Evolutionary conservation across 2,329 filamentous ascomycete genomes (phyloP).

Genomic region (Diaporthe batatas): DNA sequence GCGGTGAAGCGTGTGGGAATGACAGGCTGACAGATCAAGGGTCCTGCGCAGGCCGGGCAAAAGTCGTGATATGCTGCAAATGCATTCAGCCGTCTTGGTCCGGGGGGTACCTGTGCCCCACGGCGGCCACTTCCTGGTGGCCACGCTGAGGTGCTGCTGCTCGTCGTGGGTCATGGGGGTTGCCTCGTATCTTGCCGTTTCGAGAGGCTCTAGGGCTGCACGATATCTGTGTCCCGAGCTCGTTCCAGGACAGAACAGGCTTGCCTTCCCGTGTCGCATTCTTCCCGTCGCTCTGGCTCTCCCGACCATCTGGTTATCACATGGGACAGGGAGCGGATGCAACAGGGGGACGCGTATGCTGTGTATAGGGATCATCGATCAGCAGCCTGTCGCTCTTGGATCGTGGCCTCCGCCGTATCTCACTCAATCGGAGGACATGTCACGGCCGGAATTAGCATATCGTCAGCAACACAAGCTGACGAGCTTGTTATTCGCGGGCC

Average conservation of each 20-base stretch:
- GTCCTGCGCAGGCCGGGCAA: slow-evolving; percentile 11
- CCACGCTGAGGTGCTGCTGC: background rate
- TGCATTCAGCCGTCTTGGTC: slow-evolving; percentile 28
- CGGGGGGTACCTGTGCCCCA: slow-evolving; percentile 21
- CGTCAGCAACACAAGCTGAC: background rate
- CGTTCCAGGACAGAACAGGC: background rate
- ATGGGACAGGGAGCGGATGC: slow-evolving; percentile 37
- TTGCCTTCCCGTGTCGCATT: slow-evolving; percentile 2
- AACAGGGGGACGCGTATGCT: slow-evolving; percentile 29
- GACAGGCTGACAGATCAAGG: slow-evolving; percentile 16
- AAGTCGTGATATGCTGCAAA: slow-evolving; percentile 24
- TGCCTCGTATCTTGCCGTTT: slow-evolving; percentile 35
- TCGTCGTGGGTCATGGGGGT: slow-evolving; percentile 7
- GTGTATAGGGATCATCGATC: slow-evolving; percentile 31
- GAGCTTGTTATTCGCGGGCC: background rate
- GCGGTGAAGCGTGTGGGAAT: slow-evolving; percentile 34
- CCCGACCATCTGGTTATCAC: slow-evolving; percentile 41
- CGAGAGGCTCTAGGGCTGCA: slow-evolving; percentile 5
- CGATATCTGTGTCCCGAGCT: background rate
- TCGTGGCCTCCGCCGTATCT: slow-evolving; percentile 16
- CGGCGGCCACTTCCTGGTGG: background rate
- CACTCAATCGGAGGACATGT: slow-evolving; percentile 18
- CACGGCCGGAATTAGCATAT: slow-evolving; percentile 26
- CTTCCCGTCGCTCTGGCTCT: slow-evolving; percentile 20
- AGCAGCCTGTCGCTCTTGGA: slow-evolving; percentile 20